Evolutionary conservation across 208 protist genomes (phyloP).

Genomic region (Angomonas ambiguus): DNA sequence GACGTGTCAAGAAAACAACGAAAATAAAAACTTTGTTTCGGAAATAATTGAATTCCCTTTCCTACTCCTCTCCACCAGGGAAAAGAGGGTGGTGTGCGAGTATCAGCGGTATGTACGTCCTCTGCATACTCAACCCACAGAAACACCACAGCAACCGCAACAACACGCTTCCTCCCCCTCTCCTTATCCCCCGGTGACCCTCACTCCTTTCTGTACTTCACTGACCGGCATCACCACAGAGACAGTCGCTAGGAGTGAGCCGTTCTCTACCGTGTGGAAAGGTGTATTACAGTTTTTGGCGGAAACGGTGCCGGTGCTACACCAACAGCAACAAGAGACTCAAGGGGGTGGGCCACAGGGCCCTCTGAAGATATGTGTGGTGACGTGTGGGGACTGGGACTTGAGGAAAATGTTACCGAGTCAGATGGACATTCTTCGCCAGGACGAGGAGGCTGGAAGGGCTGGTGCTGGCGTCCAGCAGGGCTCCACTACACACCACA

Average conservation of each 20-base stretch:
- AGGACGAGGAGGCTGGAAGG: not conserved
- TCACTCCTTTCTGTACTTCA: slow-evolving; percentile 83
- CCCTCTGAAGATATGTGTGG: slow-evolving; percentile 50
- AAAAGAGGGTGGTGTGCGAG: slow-evolving; percentile 37
- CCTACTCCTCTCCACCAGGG: slow-evolving; percentile 74
- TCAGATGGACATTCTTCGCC: slow-evolving; percentile 26
- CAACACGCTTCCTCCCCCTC: too few species aligned
- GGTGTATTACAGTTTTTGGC: slow-evolving; percentile 59
- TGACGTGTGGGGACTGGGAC: slow-evolving; percentile 95
- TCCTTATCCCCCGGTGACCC: too few species aligned
- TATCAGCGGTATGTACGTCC: slow-evolving; percentile 91
- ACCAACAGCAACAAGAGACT: too few species aligned
- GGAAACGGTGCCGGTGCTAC: too few species aligned
- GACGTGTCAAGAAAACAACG: slow-evolving; percentile 66
- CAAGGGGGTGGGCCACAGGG: too few species aligned
- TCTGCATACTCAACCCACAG: too few species aligned
- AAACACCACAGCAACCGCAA: too few species aligned
- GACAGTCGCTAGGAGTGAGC: slow-evolving; percentile 38
- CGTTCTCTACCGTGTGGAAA: slow-evolving; percentile 63
- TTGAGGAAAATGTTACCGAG: slow-evolving; percentile 78
- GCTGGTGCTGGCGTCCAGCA: too few species aligned
- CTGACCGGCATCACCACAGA: slow-evolving; percentile 85
- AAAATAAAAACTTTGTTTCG: too few species aligned
- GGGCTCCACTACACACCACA: too few species aligned
- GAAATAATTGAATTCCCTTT: slow-evolving; percentile 31